These are phyloP conservation scores for Pleurotus sapidus DNA, from an alignment of 768 basidiomycete genomes.

Conservation along the genomic window DNA sequence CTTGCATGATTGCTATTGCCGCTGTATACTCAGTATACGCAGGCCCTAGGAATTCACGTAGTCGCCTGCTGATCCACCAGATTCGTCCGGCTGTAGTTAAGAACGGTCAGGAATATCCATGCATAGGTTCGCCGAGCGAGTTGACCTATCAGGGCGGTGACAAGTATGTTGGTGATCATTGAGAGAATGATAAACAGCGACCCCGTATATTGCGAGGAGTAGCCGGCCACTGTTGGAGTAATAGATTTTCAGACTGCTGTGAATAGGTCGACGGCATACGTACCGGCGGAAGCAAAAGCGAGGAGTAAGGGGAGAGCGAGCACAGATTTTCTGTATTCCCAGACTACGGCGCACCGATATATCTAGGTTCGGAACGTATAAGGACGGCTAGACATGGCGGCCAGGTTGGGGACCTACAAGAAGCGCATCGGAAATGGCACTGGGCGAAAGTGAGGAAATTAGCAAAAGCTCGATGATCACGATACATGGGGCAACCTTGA, in stretches of 20 bases:
- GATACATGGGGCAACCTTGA: background rate
- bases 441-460: background rate
- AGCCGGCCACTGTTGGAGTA: background rate
- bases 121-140: background rate
- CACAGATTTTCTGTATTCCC: constrained; percentile 12
- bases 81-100: background rate
- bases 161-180: background rate
- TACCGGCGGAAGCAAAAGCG: constrained; percentile 9
- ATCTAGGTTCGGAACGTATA: constrained; percentile 9
- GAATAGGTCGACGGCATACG: background rate
- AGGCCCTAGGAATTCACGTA: background rate
- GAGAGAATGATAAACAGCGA: background rate
- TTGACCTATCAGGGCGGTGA: background rate
- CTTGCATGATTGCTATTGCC: background rate
- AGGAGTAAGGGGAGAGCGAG: constrained; percentile 12
- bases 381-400: too few relatives aligned
- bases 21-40: background rate
- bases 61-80: constrained; percentile 2
- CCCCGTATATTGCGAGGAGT: background rate
- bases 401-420: background rate
- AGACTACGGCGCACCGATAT: constrained; percentile 18
- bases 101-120: background rate
- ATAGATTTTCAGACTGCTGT: too few relatives aligned
- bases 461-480: too few relatives aligned
- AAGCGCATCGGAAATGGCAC: background rate